Percentiles rank a stretch among this genome's conserved stretches.
Conservation (phyloP, 352 stramenopile species). For the Globisporangium apiculatum region DNA sequence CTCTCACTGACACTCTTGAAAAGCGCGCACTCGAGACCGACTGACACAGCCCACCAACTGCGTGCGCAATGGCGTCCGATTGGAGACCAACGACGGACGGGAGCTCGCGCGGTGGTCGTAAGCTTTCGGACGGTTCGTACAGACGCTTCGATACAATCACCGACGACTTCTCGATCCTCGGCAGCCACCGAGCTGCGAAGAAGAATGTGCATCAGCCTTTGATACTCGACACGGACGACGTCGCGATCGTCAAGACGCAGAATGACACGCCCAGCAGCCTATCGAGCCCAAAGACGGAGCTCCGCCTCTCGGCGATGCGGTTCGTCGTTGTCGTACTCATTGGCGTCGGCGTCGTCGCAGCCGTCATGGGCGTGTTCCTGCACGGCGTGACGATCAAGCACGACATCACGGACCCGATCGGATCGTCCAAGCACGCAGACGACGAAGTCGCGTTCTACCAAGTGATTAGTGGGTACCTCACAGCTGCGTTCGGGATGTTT, state of each 20-base stretch:
- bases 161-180: background rate
- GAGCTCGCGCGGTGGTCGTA: background rate
- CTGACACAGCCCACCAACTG: background rate
- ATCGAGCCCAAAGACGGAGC: background rate
- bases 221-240: background rate
- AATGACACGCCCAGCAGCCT: background rate
- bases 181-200: background rate
- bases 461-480: conserved; percentile 9
- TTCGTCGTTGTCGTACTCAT: conserved; percentile 6
- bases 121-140: background rate
- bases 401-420: conserved; percentile 8
- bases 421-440: conserved; percentile 9
- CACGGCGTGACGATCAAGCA: conserved; percentile 6
- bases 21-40: background rate
- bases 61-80: too few species aligned
- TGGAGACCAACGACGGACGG: background rate
- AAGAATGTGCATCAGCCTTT: background rate
- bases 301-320: conserved; percentile 3
- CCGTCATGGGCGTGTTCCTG: conserved; percentile 8
- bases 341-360: conserved; percentile 3
- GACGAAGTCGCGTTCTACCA: conserved; percentile 10
- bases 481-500: background rate
- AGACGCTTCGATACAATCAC: background rate
- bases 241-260: conserved; percentile 1
- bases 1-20: background rate